Percentiles rank a stretch among this genome's conserved stretches.
phyloP scores from a whole-genome alignment of 805 yeast species.

The Brettanomyces nanus region DNA sequence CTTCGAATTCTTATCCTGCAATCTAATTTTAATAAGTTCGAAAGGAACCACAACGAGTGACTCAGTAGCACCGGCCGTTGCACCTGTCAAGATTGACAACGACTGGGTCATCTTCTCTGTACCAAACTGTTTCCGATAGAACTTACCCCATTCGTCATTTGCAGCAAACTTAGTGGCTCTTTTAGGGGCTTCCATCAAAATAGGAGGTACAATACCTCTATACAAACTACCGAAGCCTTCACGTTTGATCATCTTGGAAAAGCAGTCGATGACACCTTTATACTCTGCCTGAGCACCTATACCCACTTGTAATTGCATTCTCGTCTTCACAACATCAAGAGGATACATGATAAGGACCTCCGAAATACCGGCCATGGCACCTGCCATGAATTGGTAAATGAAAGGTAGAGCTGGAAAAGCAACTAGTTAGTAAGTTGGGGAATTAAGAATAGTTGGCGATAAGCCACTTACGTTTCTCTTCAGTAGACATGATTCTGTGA shows the following conservation, averaged over 20 bases:
- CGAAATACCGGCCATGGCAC: constrained; percentile 97
- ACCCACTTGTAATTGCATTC: constrained; percentile 81
- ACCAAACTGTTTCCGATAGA: constrained; percentile 68
- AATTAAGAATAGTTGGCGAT: no score
- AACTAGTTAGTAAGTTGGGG: neutral
- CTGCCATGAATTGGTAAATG: constrained; percentile 74
- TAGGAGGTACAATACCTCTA: constrained; percentile 93
- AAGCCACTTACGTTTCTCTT: constrained; percentile 2
- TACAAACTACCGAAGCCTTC: constrained; percentile 84
- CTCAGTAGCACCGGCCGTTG: constrained; percentile 97
- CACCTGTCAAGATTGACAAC: constrained; percentile 87
- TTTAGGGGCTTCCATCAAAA: constrained; percentile 98
- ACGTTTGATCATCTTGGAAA: constrained; percentile 70
- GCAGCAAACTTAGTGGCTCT: constrained; percentile 98
- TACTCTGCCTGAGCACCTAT: constrained; percentile 51
- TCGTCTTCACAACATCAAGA: constrained; percentile 91
- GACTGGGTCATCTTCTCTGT: constrained; percentile 66
- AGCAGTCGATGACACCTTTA: constrained; percentile 76
- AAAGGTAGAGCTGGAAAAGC: constrained; percentile 65
- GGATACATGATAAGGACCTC: constrained; percentile 96
- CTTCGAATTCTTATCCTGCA: constrained; percentile 80
- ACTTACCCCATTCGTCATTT: constrained; percentile 90
- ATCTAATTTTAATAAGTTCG: constrained; percentile 88
- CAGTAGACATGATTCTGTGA: neutral
- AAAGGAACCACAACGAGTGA: constrained; percentile 96